A percentile compares a stretch with the other conserved stretches of the same genome.
These are phyloP conservation scores for Maudiozyma serrabonitensis DNA, from an alignment of 805 yeast genomes.

Conservation along the genomic window DNA sequence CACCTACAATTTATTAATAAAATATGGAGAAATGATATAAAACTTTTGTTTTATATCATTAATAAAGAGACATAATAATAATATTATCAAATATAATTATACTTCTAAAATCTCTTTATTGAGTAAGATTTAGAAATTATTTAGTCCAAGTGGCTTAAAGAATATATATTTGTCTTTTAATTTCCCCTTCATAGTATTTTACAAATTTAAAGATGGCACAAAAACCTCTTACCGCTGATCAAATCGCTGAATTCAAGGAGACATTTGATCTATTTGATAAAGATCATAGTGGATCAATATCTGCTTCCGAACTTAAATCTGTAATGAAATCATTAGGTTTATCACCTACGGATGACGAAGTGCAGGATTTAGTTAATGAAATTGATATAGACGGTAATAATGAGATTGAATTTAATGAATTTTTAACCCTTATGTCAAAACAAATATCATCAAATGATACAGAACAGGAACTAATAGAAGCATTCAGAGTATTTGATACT, in stretches of 20 bases:
- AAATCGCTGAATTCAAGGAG: conserved; percentile 91
- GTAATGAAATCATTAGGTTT: conserved; percentile 98
- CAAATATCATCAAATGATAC: conserved; percentile 93
- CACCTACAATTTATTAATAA: no score
- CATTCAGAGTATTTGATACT: conserved; percentile 92
- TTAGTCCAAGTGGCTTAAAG: no score
- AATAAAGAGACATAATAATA: no score
- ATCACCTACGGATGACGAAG: conserved; percentile 88
- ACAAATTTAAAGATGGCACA: neutral
- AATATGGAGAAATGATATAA: no score
- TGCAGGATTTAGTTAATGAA: conserved; percentile 92
- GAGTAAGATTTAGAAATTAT: no score
- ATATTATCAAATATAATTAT: no score
- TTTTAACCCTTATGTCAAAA: conserved; percentile 75
- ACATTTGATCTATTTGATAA: conserved; percentile 94
- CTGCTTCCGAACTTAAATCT: conserved; percentile 88
- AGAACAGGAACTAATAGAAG: conserved; percentile 94
- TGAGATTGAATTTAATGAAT: conserved; percentile 70
- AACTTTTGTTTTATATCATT: no score
- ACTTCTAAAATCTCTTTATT: no score
- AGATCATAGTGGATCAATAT: conserved; percentile 92
- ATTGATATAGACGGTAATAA: conserved; percentile 94
- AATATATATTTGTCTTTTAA: no score
- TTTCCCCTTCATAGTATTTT: no score
- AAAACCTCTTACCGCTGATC: conserved; percentile 66